Conservation (phyloP, 495 filamentous ascomycete genomes). For the Xylaria nigripes region DNA sequence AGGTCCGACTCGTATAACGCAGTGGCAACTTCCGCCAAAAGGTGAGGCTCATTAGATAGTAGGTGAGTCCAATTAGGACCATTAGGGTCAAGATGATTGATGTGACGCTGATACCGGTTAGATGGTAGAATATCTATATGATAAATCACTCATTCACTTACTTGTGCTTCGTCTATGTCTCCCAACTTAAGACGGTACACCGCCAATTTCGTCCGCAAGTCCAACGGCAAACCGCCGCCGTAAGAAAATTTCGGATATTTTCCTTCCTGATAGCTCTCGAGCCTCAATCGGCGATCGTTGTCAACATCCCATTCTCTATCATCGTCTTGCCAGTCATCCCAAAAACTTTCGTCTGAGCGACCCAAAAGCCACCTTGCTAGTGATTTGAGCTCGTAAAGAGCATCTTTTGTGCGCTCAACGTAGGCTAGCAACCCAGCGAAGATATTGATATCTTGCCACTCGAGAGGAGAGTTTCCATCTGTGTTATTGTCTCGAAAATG, state of each 20-base stretch:
- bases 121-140: not conserved
- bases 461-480: slow-evolving; percentile 48
- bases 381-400: slow-evolving; percentile 57
- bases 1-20: slow-evolving; percentile 39
- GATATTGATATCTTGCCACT: slow-evolving; percentile 78
- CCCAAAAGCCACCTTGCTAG: slow-evolving; percentile 77
- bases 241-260: slow-evolving; percentile 57
- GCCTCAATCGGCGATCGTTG: slow-evolving; percentile 56
- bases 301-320: slow-evolving; percentile 88
- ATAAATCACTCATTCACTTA: slow-evolving; percentile 29
- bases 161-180: slow-evolving; percentile 66
- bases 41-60: slow-evolving; percentile 17
- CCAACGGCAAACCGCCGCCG: slow-evolving; percentile 67
- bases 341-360: slow-evolving; percentile 63
- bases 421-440: slow-evolving; percentile 72
- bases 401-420: slow-evolving; percentile 51
- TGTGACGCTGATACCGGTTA: slow-evolving; percentile 24
- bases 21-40: slow-evolving; percentile 20
- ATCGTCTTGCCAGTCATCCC: slow-evolving; percentile 68
- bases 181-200: slow-evolving; percentile 66
- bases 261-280: slow-evolving; percentile 42
- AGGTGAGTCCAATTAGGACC: slow-evolving; percentile 7
- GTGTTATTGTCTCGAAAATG: slow-evolving; percentile 33
- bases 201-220: slow-evolving; percentile 80
- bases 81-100: slow-evolving; percentile 20